Base-by-base conservation (phyloP, 441 rosid species). In the Arabidopsis lyrata region DNA sequence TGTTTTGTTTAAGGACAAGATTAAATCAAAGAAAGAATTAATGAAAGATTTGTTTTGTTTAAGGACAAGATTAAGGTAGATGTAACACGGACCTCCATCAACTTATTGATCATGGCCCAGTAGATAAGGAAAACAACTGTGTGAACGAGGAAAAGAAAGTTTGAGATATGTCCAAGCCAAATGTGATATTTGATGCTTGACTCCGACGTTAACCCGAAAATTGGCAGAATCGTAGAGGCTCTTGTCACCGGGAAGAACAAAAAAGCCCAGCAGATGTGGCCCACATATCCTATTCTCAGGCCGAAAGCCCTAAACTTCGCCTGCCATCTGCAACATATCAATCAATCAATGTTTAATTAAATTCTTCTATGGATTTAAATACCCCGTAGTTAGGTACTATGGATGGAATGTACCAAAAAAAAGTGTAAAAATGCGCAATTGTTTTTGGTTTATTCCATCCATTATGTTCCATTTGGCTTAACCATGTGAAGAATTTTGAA, bases 101-200 rank as follows among this genome's bases (percentile, higher is more conserved):
- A 62, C 8, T 74, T 11, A 54, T 80, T 63, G 1, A 78, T 42
- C 41, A 55, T 58, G 2, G 71, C 74, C 90, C 91, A 86, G 44
- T 20, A 70, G 50, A 81, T 35, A 68, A 86, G 80, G 82, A 66
- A 86, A 70, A 80, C 36, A 15, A 85, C 5, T 7, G 91, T 85
- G 55, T 88, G 91, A 52, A 80, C 77, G 0, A 88, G 81, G 75
- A 85, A 84, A 68, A 75, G 63, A 27, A 69, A 20, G 82, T 84
- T 84, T 75, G 78, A 79, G 61, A 84, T 31, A 75, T 89, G 94
- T 0, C 95, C 95, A n/a, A 89, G 82, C 90, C 95, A 87, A 35
- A 87, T 86, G 63, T 89, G 95, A 53, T 89, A 89, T 81, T 86
- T 87, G 78, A 89, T 85, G 84, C 89, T 83, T 5, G 80, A 77